Evolutionary conservation across 169 alveolate genomes (phyloP), one percentile per base, ranked within the genome.

Genomic region (Pseudocohnilembus persalinus): DNA sequence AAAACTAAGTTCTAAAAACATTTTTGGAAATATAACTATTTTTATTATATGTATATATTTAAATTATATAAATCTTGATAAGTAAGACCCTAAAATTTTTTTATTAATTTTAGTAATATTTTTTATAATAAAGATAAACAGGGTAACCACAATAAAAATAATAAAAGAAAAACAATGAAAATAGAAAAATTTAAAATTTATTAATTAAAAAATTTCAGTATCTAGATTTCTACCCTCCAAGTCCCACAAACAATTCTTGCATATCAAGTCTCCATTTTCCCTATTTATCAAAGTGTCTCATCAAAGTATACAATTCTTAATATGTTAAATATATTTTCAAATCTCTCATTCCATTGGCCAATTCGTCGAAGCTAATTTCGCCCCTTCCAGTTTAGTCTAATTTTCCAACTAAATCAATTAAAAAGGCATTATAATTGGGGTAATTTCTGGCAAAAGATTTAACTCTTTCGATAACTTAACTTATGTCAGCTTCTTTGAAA

Each of bases 401-500:
- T 74, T 82, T 80, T 81, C 82, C 77, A 65, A 92, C 84, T 75
- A 93, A 26, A 25, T 75, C 88, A 73, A 95, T 82, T 63, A 92
- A 92, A 79, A 91, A 95, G 31, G 76, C 91, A 30, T 93, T 90
- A 11, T 86, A 77, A n/a, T 83, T 84, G 63, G 83, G 83, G 87
- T 85, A 91, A 28, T 81, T 83, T 63, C 83, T 77, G 0, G 94
- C 94, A 35, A 91, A 88, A 68, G 75, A 73, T 80, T 88, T 91
- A 25, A 95, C 85, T 80, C 92, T 93, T 28, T 83, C 89, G 1
- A 95, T 64, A 24, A 92, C 89, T 76, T 88, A 81, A 63, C 86
- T 83, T 64, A 89, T 78, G 75, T 90, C 92, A 63, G 97, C 94
- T 76, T 95, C 95, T 68, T 93, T 94, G 88, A 91, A 95, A 29